A percentile compares a stretch with the other conserved stretches of the same genome.
Conservation (phyloP, 2,329 filamentous ascomycete species). For the Phyllosticta capitalensis region DNA sequence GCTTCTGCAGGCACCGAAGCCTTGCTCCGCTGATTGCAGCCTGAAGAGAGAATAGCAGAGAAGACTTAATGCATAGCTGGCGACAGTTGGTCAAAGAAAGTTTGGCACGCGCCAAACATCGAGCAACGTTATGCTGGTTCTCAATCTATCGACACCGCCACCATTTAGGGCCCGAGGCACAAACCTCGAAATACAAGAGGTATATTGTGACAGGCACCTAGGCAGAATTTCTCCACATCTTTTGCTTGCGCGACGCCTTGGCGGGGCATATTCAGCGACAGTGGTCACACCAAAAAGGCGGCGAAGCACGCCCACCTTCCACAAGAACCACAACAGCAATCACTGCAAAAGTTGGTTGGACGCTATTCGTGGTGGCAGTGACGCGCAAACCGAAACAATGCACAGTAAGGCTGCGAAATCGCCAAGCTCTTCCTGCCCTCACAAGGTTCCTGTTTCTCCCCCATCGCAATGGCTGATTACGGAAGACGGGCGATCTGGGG, state of each 20-base stretch:
- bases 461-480: not conserved
- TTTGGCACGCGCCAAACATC: not conserved
- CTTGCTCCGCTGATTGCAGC: not conserved
- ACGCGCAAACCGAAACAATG: not conserved
- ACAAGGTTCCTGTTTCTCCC: not conserved
- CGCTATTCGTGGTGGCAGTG: not conserved
- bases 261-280: not conserved
- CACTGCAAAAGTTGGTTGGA: not conserved
- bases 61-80: not conserved
- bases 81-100: not conserved
- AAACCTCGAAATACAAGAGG: not conserved
- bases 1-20: not conserved
- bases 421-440: not conserved
- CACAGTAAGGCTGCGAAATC: not conserved
- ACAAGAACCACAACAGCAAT: not conserved
- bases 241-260: not conserved
- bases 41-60: not conserved
- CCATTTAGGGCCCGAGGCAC: not conserved
- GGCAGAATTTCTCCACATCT: not conserved
- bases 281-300: not conserved
- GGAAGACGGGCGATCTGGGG: not conserved
- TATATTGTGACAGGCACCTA: not conserved
- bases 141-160: not conserved
- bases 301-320: not conserved
- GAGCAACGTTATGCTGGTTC: not conserved